These are phyloP conservation scores for Suhomyces yuchorum DNA, from an alignment of 1,139 yeast genomes.

Conservation along the genomic window DNA sequence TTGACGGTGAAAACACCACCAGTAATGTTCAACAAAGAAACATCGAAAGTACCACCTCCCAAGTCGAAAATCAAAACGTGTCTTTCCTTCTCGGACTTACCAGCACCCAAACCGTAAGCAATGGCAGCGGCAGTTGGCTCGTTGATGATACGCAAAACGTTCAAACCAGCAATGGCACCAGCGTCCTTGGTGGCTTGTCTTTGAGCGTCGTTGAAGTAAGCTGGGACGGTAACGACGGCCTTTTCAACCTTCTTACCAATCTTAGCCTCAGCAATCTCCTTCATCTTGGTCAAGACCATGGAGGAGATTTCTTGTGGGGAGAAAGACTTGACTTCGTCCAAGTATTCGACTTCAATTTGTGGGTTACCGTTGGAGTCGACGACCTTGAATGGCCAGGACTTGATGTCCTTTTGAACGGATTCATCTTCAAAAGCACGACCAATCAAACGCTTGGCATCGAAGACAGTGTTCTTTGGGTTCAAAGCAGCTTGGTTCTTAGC, in stretches of 20 bases:
- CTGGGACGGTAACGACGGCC: slow-evolving; percentile 96
- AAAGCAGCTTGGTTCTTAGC: slow-evolving; percentile 99
- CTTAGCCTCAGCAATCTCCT: slow-evolving; percentile 96
- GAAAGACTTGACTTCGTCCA: slow-evolving; percentile 90
- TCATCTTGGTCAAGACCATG: slow-evolving; percentile 96
- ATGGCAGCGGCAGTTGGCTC: slow-evolving; percentile 99
- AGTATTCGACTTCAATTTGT: slow-evolving; percentile 88
- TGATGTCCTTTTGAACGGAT: slow-evolving; percentile 91
- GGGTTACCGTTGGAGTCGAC: slow-evolving; percentile 86
- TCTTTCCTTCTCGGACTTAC: slow-evolving; percentile 85
- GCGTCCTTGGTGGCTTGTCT: slow-evolving; percentile 99
- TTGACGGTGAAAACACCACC: slow-evolving; percentile 99
- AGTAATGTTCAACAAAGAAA: slow-evolving; percentile 91
- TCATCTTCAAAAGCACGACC: slow-evolving; percentile 93
- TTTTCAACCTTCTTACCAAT: slow-evolving; percentile 91
- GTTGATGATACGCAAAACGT: slow-evolving; percentile 94
- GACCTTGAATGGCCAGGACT: slow-evolving; percentile 97
- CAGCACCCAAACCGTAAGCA: slow-evolving; percentile 98
- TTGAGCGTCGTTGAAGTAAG: slow-evolving; percentile 96
- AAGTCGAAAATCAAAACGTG: slow-evolving; percentile 91
- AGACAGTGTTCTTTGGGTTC: slow-evolving; percentile 95
- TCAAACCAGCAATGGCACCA: slow-evolving; percentile 95
- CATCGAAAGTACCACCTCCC: slow-evolving; percentile 99
- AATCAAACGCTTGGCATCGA: slow-evolving; percentile 97
- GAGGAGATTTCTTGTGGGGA: slow-evolving; percentile 97